These are phyloP conservation scores for Cunninghamia lanceolata DNA, from an alignment of 75 land plant species.

Conservation along the genomic window DNA sequence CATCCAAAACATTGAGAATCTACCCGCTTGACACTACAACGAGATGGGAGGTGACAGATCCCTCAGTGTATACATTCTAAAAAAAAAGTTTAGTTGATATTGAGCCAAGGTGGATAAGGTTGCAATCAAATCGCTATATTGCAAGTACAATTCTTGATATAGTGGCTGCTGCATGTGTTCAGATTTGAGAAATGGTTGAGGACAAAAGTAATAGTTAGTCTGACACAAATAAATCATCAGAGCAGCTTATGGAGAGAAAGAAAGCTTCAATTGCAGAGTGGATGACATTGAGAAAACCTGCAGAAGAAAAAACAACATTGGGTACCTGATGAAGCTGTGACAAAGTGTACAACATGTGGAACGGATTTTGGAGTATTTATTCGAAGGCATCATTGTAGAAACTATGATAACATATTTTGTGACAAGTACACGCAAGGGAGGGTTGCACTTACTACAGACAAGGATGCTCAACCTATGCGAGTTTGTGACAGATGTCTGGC, in stretches of 20 bases:
- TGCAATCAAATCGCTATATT: slow-evolving; percentile 86
- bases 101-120: slow-evolving; percentile 81
- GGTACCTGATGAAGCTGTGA: slow-evolving; percentile 94
- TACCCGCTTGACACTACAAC: slow-evolving; percentile 62
- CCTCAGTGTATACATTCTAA: slow-evolving; percentile 84
- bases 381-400: slow-evolving; percentile 90
- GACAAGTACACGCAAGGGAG: slow-evolving; percentile 94
- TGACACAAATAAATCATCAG: slow-evolving; percentile 34
- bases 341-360: slow-evolving; percentile 78
- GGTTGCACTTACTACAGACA: slow-evolving; percentile 73
- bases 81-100: slow-evolving; percentile 85
- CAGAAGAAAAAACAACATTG: slow-evolving; percentile 95
- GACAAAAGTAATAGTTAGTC: slow-evolving; percentile 36
- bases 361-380: slow-evolving; percentile 72
- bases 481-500: slow-evolving; percentile 97
- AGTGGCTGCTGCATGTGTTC: slow-evolving; percentile 92
- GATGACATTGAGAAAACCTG: slow-evolving; percentile 63
- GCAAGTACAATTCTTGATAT: slow-evolving; percentile 83
- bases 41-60: slow-evolving; percentile 79
- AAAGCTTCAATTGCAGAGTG: slow-evolving; percentile 71
- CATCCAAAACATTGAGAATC: slow-evolving; percentile 31
- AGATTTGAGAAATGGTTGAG: slow-evolving; percentile 94
- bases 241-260: slow-evolving; percentile 58
- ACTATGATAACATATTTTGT: slow-evolving; percentile 95
- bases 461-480: slow-evolving; percentile 76